These are phyloP conservation scores for Rhodotorula kratochvilovae DNA, from an alignment of 768 basidiomycete species.

Conservation along the genomic window DNA sequence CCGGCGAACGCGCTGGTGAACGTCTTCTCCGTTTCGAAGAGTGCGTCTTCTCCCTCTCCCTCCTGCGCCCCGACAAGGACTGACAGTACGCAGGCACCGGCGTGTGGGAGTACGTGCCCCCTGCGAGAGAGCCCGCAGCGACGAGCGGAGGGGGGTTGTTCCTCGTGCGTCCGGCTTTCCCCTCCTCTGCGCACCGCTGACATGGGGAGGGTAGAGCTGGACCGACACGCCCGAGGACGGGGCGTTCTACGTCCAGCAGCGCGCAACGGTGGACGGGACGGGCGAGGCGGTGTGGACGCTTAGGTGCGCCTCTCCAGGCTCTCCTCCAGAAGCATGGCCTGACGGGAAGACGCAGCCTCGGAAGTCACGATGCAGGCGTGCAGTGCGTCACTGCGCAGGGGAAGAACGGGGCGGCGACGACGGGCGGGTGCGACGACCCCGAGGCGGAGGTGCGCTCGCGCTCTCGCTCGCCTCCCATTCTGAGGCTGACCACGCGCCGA, in stretches of 20 bases:
- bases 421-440: not conserved
- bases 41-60: not conserved
- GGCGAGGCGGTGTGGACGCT: not conserved
- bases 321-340: not conserved
- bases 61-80: too few species aligned
- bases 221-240: slow-evolving; percentile 8
- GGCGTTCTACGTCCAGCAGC: not conserved
- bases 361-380: not conserved
- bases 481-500: not conserved
- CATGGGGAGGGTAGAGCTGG: not conserved
- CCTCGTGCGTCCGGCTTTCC: not conserved
- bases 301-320: not conserved
- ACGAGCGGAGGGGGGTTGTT: not conserved
- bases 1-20: too few species aligned
- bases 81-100: not conserved
- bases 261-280: too few species aligned
- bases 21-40: too few species aligned
- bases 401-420: not conserved
- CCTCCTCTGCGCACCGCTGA: not conserved
- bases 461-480: not conserved
- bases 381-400: not conserved
- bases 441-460: not conserved
- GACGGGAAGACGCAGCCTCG: not conserved
- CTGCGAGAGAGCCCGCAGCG: too few species aligned
- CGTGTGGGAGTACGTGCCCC: not conserved